phyloP scores from a whole-genome alignment of 2,329 filamentous ascomycete species.

The Phialophora chinensis region DNA sequence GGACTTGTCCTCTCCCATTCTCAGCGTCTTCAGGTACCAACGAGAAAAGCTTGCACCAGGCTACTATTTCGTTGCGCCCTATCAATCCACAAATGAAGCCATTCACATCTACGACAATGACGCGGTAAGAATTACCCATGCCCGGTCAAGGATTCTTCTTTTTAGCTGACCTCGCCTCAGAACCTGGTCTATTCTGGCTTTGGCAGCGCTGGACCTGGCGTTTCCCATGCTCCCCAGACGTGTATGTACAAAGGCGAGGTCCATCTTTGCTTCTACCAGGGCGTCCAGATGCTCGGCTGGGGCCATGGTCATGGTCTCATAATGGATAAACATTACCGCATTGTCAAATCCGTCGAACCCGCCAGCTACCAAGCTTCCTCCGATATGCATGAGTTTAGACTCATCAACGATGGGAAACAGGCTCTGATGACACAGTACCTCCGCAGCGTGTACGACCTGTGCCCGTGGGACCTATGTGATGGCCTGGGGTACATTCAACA shows the following conservation, averaged over 20 bases:
- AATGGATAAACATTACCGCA: slow-evolving; percentile 57
- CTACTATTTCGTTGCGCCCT: slow-evolving; percentile 59
- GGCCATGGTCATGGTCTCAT: slow-evolving; percentile 60
- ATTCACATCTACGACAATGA: slow-evolving; percentile 60
- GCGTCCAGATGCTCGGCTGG: slow-evolving; percentile 59
- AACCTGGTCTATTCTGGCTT: slow-evolving; percentile 60
- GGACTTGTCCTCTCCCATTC: slow-evolving; percentile 47
- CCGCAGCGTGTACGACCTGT: slow-evolving; percentile 56
- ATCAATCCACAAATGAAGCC: slow-evolving; percentile 55
- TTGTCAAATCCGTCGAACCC: slow-evolving; percentile 55
- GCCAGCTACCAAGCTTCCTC: slow-evolving; percentile 43
- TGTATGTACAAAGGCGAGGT: slow-evolving; percentile 56
- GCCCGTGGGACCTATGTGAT: slow-evolving; percentile 46
- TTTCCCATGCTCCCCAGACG: slow-evolving; percentile 56
- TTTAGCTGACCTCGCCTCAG: slow-evolving; percentile 37
- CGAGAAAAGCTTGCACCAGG: slow-evolving; percentile 51
- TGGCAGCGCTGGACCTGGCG: slow-evolving; percentile 56
- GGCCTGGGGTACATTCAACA: slow-evolving; percentile 60
- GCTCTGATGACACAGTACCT: slow-evolving; percentile 52
- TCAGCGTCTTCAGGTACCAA: slow-evolving; percentile 43
- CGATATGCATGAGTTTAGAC: slow-evolving; percentile 61
- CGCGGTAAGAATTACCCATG: slow-evolving; percentile 45
- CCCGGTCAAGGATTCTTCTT: not conserved
- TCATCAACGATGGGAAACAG: slow-evolving; percentile 52
- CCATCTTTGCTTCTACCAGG: slow-evolving; percentile 61